Evolutionary conservation across 208 protist genomes (phyloP).

Genomic region (Herpetomonas tarakana): DNA sequence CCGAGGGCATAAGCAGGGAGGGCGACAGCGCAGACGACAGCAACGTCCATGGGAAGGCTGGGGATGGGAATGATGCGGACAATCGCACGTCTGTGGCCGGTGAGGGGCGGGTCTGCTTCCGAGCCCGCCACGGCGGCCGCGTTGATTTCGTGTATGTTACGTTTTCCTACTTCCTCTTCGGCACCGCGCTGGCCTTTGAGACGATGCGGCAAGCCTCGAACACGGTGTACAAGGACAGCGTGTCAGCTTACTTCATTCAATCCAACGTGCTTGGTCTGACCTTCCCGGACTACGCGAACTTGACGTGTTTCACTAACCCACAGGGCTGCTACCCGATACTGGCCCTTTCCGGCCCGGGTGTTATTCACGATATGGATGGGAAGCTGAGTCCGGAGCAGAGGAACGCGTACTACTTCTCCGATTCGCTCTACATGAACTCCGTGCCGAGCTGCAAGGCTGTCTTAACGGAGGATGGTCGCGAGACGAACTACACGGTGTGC

Average conservation of each 20-base stretch:
- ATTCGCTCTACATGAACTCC: slow-evolving; percentile 6
- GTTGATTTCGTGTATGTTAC: slow-evolving; percentile 2
- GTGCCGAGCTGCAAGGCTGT: background rate
- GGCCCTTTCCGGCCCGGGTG: background rate
- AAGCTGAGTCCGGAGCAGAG: background rate
- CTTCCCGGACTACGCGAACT: background rate
- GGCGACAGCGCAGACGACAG: background rate
- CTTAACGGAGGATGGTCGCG: background rate
- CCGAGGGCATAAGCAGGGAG: background rate
- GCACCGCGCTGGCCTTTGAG: slow-evolving; percentile 12
- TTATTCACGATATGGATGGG: slow-evolving; percentile 5
- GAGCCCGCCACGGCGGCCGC: slow-evolving; percentile 17
- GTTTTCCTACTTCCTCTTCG: slow-evolving; percentile 7
- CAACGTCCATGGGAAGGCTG: background rate
- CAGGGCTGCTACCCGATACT: no score
- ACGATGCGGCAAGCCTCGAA: slow-evolving; percentile 9
- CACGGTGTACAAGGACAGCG: slow-evolving; percentile 9
- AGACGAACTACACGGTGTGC: background rate
- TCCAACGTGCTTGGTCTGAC: background rate
- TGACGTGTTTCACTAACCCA: background rate
- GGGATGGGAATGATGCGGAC: no score
- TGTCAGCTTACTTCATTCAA: slow-evolving; percentile 5
- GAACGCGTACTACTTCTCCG: slow-evolving; percentile 6
- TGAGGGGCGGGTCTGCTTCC: background rate
- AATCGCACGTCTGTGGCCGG: background rate